phyloP scores from a whole-genome alignment of 441 rosid genomes.

The Erysimum pusillum region DNA sequence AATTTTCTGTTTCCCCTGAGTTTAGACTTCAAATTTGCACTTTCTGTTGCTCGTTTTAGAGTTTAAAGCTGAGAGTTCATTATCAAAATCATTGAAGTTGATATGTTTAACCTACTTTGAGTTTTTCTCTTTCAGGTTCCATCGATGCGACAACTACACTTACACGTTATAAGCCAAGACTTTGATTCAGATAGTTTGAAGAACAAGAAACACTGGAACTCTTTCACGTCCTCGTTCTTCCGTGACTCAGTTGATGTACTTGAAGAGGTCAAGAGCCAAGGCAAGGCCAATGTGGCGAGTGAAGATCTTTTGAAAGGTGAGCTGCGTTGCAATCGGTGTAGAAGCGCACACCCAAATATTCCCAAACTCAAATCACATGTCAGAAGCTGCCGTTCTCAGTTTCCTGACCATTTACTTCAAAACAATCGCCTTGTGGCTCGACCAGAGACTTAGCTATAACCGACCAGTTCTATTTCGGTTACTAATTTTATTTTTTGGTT shows the following conservation, averaged over 20 bases:
- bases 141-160: conserved; percentile 87
- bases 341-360: conserved; percentile 88
- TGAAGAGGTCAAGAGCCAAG: conserved; percentile 67
- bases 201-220: conserved; percentile 97
- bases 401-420: conserved; percentile 59
- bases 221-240: conserved; percentile 80
- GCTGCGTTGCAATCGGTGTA: conserved; percentile 86
- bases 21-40: not conserved
- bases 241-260: conserved; percentile 85
- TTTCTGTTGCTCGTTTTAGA: not conserved
- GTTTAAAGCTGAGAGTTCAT: not conserved
- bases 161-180: conserved; percentile 97
- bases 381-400: conserved; percentile 61
- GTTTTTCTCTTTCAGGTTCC: conserved; percentile 61
- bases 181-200: conserved; percentile 78
- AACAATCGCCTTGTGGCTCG: conserved; percentile 55
- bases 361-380: conserved; percentile 83
- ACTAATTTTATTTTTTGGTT: not conserved
- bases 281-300: conserved; percentile 60
- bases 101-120: not conserved
- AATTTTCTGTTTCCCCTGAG: not conserved
- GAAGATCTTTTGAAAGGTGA: conserved; percentile 68
- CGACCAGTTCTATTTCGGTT: not conserved
- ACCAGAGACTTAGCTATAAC: conserved; percentile 12
- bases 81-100: not conserved